These are phyloP conservation scores for Fraxinus xanthoxyloides DNA, from an alignment of 305 asterid species.

Conservation along the genomic window DNA sequence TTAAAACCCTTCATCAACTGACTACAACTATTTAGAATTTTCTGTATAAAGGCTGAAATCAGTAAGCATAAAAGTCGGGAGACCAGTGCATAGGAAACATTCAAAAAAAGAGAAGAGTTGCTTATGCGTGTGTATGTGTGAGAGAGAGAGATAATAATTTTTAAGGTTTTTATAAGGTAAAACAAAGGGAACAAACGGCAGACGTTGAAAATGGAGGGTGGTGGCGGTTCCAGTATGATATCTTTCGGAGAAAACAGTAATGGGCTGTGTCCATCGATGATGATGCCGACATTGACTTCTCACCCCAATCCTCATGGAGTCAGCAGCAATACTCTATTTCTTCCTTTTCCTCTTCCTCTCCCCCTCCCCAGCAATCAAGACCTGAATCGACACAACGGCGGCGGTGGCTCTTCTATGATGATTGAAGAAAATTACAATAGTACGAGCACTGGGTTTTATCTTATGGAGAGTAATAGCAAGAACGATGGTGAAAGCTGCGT, in stretches of 20 bases:
- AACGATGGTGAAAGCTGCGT: conserved; percentile 27
- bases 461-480: conserved; percentile 47
- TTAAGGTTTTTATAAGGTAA: conserved; percentile 15
- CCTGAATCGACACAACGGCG: conserved; percentile 23
- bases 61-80: conserved; percentile 93
- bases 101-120: conserved; percentile 33
- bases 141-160: background rate
- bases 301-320: conserved; percentile 28
- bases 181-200: conserved; percentile 8
- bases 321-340: conserved; percentile 35
- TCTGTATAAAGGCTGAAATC: conserved; percentile 73
- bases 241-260: conserved; percentile 57
- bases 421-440: conserved; percentile 29
- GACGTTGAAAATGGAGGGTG: conserved; percentile 32
- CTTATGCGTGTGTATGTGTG: conserved; percentile 54
- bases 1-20: conserved; percentile 20
- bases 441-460: conserved; percentile 56
- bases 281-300: conserved; percentile 49
- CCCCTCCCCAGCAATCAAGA: conserved; percentile 14
- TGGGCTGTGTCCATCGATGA: conserved; percentile 51
- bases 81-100: conserved; percentile 42
- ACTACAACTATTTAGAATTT: conserved; percentile 56
- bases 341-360: conserved; percentile 36
- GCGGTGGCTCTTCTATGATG: conserved; percentile 38
- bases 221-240: conserved; percentile 47